Percentiles rank a stretch among this genome's conserved stretches.
Conservation (phyloP, 2,329 filamentous ascomycete species). For the Penicillium sp. region DNA sequence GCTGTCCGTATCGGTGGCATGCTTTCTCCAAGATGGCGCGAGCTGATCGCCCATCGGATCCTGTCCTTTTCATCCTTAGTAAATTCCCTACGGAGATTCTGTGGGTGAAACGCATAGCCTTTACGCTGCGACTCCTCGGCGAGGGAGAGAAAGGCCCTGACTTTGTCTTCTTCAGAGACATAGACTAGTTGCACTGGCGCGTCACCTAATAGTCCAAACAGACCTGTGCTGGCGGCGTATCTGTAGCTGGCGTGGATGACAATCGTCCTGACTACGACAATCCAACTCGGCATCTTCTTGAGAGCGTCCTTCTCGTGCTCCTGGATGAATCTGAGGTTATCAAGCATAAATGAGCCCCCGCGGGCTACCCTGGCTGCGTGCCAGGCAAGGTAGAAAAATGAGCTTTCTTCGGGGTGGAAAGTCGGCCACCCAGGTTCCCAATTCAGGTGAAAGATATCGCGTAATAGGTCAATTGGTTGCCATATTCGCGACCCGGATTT, state of each 20-base stretch:
- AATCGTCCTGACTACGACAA: neutral
- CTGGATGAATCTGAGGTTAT: neutral
- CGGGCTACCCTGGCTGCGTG: neutral
- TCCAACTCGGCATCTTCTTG: neutral
- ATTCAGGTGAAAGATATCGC: neutral
- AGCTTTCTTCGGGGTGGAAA: neutral
- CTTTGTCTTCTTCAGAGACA: neutral
- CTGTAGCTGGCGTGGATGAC: neutral
- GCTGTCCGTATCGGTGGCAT: slow-evolving; percentile 1
- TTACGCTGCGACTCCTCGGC: slow-evolving; percentile 4
- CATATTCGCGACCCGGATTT: neutral
- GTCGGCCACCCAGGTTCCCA: neutral
- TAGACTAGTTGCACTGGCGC: slow-evolving; percentile 5
- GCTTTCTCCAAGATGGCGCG: neutral
- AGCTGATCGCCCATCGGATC: neutral
- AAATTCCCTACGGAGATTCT: slow-evolving; percentile 1
- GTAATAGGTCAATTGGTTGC: neutral
- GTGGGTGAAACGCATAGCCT: slow-evolving; percentile 1
- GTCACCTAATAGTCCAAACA: slow-evolving; percentile 11
- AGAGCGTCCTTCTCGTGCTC: neutral
- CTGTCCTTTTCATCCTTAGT: neutral
- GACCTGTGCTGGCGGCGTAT: neutral
- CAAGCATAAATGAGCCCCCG: neutral
- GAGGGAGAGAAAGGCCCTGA: neutral
- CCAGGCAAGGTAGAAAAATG: neutral